Percentiles rank a stretch among this genome's conserved stretches.
Evolutionary conservation across 2,329 filamentous ascomycete genomes (phyloP).

Genomic region (Aureobasidium sp.): DNA sequence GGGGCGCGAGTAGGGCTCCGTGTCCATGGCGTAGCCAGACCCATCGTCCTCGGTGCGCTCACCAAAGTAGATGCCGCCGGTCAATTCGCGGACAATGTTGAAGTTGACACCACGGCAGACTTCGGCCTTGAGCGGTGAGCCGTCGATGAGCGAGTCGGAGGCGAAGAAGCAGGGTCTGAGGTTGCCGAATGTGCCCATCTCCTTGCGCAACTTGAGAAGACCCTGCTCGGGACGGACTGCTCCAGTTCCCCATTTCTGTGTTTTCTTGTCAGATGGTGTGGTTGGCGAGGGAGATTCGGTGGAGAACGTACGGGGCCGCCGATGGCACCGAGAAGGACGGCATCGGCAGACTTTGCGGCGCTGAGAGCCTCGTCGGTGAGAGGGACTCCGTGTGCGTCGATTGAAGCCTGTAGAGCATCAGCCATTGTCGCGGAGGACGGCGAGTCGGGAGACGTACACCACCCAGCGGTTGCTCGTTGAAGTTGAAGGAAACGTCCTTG

Average conservation of each 20-base stretch:
- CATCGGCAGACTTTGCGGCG: conserved; percentile 77
- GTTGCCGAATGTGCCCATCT: conserved; percentile 91
- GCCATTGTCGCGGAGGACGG: conserved; percentile 7
- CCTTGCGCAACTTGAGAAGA: conserved; percentile 81
- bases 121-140: conserved; percentile 76
- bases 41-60: conserved; percentile 75
- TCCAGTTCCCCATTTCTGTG: conserved; percentile 80
- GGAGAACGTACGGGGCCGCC: conserved; percentile 62
- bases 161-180: conserved; percentile 94
- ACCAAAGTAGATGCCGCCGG: conserved; percentile 91
- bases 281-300: neutral
- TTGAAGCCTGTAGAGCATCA: conserved; percentile 58
- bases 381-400: conserved; percentile 68
- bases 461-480: conserved; percentile 82
- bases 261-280: neutral
- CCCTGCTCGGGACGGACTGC: conserved; percentile 86
- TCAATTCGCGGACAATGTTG: conserved; percentile 85
- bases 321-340: conserved; percentile 85
- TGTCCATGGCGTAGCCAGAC: conserved; percentile 68
- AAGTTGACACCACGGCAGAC: conserved; percentile 85
- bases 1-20: conserved; percentile 70
- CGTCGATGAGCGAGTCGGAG: conserved; percentile 71
- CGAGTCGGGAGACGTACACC: conserved; percentile 49
- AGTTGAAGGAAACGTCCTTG: conserved; percentile 71
- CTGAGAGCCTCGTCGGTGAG: conserved; percentile 75